These are phyloP conservation scores for Globisporangium nunn DNA, from an alignment of 352 stramenopile genomes.

Conservation along the genomic window DNA sequence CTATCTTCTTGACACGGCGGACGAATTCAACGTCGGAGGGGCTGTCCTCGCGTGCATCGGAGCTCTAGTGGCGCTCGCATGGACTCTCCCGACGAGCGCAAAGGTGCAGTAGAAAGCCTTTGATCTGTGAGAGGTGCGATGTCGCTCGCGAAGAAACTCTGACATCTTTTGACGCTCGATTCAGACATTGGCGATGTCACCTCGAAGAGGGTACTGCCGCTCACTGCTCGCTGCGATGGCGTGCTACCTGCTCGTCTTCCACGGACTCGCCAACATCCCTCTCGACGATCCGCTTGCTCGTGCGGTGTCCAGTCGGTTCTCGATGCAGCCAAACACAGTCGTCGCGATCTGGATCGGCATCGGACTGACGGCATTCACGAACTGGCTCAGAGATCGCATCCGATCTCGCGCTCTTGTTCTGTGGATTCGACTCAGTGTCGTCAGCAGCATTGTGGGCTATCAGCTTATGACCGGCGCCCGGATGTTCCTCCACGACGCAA, in stretches of 20 bases:
- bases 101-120: not conserved
- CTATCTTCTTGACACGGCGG: conserved; percentile 21
- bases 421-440: conserved; percentile 13
- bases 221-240: conserved; percentile 42
- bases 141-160: not conserved
- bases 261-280: conserved; percentile 89
- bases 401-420: not conserved
- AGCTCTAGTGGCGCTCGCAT: not conserved
- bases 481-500: not conserved
- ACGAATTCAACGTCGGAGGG: conserved; percentile 21
- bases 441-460: not conserved
- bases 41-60: conserved; percentile 18
- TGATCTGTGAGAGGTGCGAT: not conserved
- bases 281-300: conserved; percentile 79
- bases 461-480: conserved; percentile 12
- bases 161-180: not conserved
- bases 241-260: conserved; percentile 89
- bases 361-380: conserved; percentile 27
- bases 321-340: conserved; percentile 89
- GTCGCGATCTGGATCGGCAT: conserved; percentile 75
- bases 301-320: conserved; percentile 87
- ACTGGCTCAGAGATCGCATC: conserved; percentile 4
- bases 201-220: not conserved
- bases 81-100: not conserved
- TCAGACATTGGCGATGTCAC: not conserved